Evolutionary conservation across 2,329 filamentous ascomycete genomes (phyloP), one percentile per base, ranked within the genome.

Genomic region (Hypoxylon sp.): DNA sequence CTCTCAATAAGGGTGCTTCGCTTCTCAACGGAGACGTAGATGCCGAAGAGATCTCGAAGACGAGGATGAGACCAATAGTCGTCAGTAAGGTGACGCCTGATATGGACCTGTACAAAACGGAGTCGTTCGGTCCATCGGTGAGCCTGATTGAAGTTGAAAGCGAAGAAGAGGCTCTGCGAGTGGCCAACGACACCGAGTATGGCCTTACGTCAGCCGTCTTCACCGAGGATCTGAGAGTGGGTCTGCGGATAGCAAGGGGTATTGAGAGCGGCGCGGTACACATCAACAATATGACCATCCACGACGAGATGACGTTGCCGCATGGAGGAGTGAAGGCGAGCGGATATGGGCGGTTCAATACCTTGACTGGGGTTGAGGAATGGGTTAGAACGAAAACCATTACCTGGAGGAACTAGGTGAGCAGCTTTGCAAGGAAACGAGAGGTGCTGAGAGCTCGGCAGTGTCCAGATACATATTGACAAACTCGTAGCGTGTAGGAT

Each of bases 181-280:
- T 91, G 24, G 88, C 89, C 16, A 92, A 92, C 71, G 87, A 91
- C 69, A 91, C 88, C 2, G 87, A 90, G 38, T 92, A 90, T 73
- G 90, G 90, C 3, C 84, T 92, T 6, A 82, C 83, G 3, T 84
- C 85, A 2, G 84, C 89, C 0, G 83, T 92, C 4, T 92, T 90
- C 74, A 91, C 89, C 0, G 80, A 84, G 72, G 84, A 89, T 72
- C 76, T 91, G 54, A 79, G 82, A 69, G 78, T 79, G 4, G 86
- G 83, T 0, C 66, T 88, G 53, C 79, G 81, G 16, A 77, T 88
- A 28, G 84, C 85, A 3, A 82, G 78, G 69, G 78, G 80, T 64
- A 83, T 88, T 50, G 81, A 91, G 61, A 83, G 81, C 16, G 90
- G 90, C 11, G 79, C 77, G 36, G 80, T 80, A 26, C 80, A 82